phyloP scores from a whole-genome alignment of 2,329 filamentous ascomycete genomes.

The Aspergillus sp. region DNA sequence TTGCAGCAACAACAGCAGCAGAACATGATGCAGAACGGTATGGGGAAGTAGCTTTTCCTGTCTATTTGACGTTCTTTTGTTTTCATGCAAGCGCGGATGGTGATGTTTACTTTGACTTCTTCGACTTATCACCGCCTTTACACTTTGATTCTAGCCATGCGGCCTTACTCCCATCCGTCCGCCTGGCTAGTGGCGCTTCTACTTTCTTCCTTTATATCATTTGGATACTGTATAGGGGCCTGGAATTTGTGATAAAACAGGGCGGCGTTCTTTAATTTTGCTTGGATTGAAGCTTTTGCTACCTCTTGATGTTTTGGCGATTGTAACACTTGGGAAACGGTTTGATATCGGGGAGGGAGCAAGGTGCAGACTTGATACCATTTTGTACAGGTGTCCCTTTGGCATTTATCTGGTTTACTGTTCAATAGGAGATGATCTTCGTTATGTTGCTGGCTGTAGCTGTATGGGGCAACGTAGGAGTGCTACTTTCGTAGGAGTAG shows the following conservation, averaged over 20 bases:
- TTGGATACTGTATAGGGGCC: conserved; percentile 25
- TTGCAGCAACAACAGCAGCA: conserved; percentile 40
- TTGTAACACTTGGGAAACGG: conserved; percentile 27
- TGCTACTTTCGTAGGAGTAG: neutral
- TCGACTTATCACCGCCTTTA: neutral
- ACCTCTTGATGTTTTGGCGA: conserved; percentile 21
- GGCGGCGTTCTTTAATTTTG: conserved; percentile 24
- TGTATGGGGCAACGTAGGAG: neutral
- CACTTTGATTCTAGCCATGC: neutral
- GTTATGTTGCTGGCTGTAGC: neutral
- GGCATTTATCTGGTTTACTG: conserved; percentile 10
- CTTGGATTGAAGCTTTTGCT: conserved; percentile 10
- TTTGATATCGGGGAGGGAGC: conserved; percentile 18
- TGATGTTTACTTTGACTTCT: neutral
- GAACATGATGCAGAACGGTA: conserved; percentile 43
- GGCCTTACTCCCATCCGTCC: too few species aligned
- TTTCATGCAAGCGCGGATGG: neutral
- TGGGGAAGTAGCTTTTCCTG: conserved; percentile 30
- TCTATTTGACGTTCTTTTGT: neutral
- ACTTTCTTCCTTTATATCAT: conserved; percentile 11
- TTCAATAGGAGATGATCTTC: neutral
- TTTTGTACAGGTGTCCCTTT: conserved; percentile 31
- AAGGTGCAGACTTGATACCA: conserved; percentile 35
- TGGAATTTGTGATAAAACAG: conserved; percentile 21
- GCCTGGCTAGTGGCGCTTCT: neutral